Evolutionary conservation across 2,329 filamentous ascomycete genomes (phyloP), one percentile per base, ranked within the genome.

Genomic region (Diaporthe sp.): DNA sequence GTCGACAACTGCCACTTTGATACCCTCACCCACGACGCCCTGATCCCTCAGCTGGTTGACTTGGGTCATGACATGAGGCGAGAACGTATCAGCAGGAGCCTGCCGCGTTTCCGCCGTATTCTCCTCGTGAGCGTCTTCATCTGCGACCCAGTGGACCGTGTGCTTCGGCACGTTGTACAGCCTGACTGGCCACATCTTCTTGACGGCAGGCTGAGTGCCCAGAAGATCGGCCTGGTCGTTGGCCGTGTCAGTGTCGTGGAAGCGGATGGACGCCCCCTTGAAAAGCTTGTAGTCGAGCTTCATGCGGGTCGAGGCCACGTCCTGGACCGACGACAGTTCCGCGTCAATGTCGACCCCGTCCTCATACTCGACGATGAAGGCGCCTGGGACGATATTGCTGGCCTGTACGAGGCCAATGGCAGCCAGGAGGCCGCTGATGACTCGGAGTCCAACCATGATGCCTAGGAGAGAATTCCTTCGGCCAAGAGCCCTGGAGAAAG

Each of bases 31-130:
- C 0, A 84, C 87, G 73, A 87, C 78, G 0, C 88, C 88, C 75
- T 87, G 81, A 17, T 85, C 86, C 44, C 85, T 85, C 51, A 91
- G 83, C 84, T 87, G 86, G 80, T 90, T 86, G 25, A 91, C 86
- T 81, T 90, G 89, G 2, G 88, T 90, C 88, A 90, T 90, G 76
- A 88, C 79, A 71, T 91, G 89, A 1, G 89, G 85, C n/a, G 85
- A 83, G 76, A 87, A 88, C 0, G 81, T 84, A 75, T 88, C 86
- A 51, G 81, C 81, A 73, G 78, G 75, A 7, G 76, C 77, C 75
- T 84, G 81, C 7, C 84, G 83, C 79, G 81, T 83, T 31, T 81
- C 75, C n/a, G 81, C 76, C 20, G 79, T 74, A n/a, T 78, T 76
- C 60, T 78, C 80, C 25, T 10, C 47, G 53, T 80, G 78, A 1